Conservation (phyloP, 352 stramenopile species). For the Phytophthora fragariaefolia region DNA sequence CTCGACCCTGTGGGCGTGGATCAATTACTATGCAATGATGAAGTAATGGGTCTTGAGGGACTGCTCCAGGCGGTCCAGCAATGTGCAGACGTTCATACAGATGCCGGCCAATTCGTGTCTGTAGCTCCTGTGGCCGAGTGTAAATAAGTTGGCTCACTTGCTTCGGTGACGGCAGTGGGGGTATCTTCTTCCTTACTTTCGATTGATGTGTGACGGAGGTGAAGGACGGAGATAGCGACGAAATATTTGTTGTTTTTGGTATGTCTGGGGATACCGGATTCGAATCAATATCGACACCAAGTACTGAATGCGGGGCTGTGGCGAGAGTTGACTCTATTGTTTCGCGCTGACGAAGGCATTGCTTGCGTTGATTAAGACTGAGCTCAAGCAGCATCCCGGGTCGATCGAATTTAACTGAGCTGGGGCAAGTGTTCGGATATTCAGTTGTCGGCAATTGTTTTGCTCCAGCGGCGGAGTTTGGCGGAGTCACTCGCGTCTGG, state of each 20-base stretch:
- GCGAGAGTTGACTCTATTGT: slow-evolving; percentile 47
- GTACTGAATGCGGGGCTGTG: slow-evolving; percentile 58
- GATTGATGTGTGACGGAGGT: slow-evolving; percentile 3
- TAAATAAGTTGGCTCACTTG: slow-evolving; percentile 73
- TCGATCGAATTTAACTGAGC: slow-evolving; percentile 65
- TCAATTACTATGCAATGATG: slow-evolving; percentile 73
- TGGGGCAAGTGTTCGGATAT: slow-evolving; percentile 48
- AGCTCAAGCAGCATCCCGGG: slow-evolving; percentile 75
- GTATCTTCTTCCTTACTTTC: slow-evolving; percentile 49
- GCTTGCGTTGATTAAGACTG: slow-evolving; percentile 68
- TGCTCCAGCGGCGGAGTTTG: slow-evolving; percentile 21
- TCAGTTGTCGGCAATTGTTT: slow-evolving; percentile 26
- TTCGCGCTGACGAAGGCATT: slow-evolving; percentile 60
- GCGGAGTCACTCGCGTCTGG: slow-evolving; percentile 20
- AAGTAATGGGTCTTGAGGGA: slow-evolving; percentile 69
- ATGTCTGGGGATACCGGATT: slow-evolving; percentile 20
- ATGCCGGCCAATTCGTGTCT: slow-evolving; percentile 63
- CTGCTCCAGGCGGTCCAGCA: slow-evolving; percentile 41
- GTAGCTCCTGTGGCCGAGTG: slow-evolving; percentile 69
- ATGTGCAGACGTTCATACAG: slow-evolving; percentile 62
- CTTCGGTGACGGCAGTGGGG: slow-evolving; percentile 59
- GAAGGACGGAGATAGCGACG: slow-evolving; percentile 8
- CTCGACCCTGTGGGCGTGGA: slow-evolving; percentile 45
- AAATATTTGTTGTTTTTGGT: slow-evolving; percentile 17
- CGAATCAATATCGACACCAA: slow-evolving; percentile 54